Conservation (phyloP, 805 yeast genomes). For the Cyberlindnera samutprakarnensis region DNA sequence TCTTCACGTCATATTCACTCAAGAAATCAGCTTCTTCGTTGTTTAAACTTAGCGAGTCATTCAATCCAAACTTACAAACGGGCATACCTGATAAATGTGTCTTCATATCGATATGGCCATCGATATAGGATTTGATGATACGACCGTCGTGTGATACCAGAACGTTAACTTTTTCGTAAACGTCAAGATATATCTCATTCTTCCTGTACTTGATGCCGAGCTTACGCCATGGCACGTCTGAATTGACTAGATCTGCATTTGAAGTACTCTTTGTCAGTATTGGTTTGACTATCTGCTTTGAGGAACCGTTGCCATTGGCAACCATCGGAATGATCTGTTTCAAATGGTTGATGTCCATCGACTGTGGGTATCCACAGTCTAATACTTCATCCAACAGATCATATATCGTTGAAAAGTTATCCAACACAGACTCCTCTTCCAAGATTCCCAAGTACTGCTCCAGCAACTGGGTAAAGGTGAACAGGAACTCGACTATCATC, state of each 20-base stretch:
- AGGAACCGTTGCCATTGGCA: constrained; percentile 6
- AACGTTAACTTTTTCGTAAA: constrained; percentile 67
- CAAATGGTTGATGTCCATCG: constrained; percentile 43
- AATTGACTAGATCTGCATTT: not conserved
- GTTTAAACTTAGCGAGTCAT: constrained; percentile 37
- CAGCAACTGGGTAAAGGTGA: constrained; percentile 50
- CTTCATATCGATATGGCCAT: constrained; percentile 66
- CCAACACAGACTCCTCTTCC: constrained; percentile 44
- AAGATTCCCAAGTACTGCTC: constrained; percentile 28
- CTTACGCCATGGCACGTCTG: constrained; percentile 54
- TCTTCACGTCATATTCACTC: constrained; percentile 23
- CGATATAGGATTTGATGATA: constrained; percentile 61
- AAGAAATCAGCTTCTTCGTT: constrained; percentile 18
- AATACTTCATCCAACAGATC: constrained; percentile 72
- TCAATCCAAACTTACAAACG: constrained; percentile 70
- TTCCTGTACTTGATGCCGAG: constrained; percentile 67
- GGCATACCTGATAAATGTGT: constrained; percentile 79
- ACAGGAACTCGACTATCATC: constrained; percentile 69
- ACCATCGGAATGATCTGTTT: constrained; percentile 27
- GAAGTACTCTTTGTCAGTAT: not conserved
- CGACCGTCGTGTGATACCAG: constrained; percentile 60
- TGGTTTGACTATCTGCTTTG: not conserved
- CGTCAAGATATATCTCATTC: constrained; percentile 72
- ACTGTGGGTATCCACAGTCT: constrained; percentile 73
- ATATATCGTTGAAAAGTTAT: constrained; percentile 62